Evolutionary conservation across 257 asterid species (phyloP), one percentile per base, ranked within the genome.

Genomic region (Coffea eugenioides): DNA sequence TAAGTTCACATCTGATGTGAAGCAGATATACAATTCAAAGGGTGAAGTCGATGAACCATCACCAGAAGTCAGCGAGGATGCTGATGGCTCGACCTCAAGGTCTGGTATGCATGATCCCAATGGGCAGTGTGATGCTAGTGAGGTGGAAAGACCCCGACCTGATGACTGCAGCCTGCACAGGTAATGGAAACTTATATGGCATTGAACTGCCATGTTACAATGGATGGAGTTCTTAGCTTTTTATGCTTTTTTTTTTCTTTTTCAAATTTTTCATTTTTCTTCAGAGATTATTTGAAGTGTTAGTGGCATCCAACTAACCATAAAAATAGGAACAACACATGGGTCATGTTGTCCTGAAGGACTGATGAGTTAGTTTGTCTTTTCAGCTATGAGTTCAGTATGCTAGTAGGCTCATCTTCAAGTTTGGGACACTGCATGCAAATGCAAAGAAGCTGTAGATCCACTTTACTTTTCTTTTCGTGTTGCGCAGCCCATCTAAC

Each of bases 21-120:
- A 18, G 68, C 67, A 74, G 36, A 54, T 59, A 59, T 59, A 59
- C 27, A 21, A 54, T 74, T 74, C 67, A 74, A 73, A 52, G 18
- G 66, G 27, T 31, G 77, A 31, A 52, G 67, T 52, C 31, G 67
- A 54, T 31, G 65, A 52, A 51, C 45, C 67, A 31, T 13, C 66
- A 27, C 27, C 31, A 31, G 46, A 18, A 46, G 49, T 13, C 8
- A 27, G 48, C 77, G 48, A 51, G 34, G 16, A 27, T 52, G 48
- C 67, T 73, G 66, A 48, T 71, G 36, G 57, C 31, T 45, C 57
- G 45, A 43, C 66, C 66, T 27, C 61, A 12, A 20, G 51, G 77
- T 52, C 62, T 52, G 67, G 77, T 52, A 3, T 49, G 14, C 45
- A 27, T 49, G 77, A 73, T 73, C 67, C 62, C 39, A 52, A 52